These are phyloP conservation scores for Bidens hawaiensis DNA, from an alignment of 140 eudicot genomes.

Conservation along the genomic window DNA sequence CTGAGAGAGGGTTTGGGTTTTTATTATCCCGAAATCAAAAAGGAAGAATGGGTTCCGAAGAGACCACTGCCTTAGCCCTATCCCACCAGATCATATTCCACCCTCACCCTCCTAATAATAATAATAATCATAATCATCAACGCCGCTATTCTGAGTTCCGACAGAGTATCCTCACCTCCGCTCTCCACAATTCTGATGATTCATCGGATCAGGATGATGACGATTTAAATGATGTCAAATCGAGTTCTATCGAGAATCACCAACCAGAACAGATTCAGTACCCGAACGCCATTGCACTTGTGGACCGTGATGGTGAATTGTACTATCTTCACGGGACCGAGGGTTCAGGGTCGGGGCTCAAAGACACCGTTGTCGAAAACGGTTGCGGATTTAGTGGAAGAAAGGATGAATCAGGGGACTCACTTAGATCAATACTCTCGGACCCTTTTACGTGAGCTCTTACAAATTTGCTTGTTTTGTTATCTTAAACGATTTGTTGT, in stretches of 20 bases:
- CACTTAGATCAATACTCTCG: constrained; percentile 63
- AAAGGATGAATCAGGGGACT: constrained; percentile 77
- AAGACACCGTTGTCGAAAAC: constrained; percentile 52
- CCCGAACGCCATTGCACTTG: constrained; percentile 44
- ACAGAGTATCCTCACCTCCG: constrained; percentile 29
- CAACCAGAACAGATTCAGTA: constrained; percentile 30
- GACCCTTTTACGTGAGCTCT: constrained; percentile 79
- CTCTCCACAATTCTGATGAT: no score
- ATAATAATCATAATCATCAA: constrained; percentile 21
- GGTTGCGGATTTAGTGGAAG: constrained; percentile 74
- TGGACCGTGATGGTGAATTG: constrained; percentile 50
- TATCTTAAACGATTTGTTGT: neutral
- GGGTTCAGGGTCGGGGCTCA: constrained; percentile 55
- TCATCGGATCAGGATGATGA: no score
- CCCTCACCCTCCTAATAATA: constrained; percentile 24
- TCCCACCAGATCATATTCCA: constrained; percentile 54
- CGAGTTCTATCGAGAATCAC: constrained; percentile 30
- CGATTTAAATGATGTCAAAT: constrained; percentile 35
- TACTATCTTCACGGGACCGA: constrained; percentile 50
- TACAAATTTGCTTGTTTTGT: neutral
- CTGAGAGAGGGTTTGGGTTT: constrained; percentile 35
- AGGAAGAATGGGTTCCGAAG: constrained; percentile 42
- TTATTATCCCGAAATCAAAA: neutral
- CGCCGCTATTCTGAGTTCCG: constrained; percentile 46
- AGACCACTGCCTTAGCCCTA: constrained; percentile 38